Percentiles rank a stretch among this genome's conserved stretches.
Evolutionary conservation across 768 basidiomycete species (phyloP).

Genomic region (Termitomyces sp.): DNA sequence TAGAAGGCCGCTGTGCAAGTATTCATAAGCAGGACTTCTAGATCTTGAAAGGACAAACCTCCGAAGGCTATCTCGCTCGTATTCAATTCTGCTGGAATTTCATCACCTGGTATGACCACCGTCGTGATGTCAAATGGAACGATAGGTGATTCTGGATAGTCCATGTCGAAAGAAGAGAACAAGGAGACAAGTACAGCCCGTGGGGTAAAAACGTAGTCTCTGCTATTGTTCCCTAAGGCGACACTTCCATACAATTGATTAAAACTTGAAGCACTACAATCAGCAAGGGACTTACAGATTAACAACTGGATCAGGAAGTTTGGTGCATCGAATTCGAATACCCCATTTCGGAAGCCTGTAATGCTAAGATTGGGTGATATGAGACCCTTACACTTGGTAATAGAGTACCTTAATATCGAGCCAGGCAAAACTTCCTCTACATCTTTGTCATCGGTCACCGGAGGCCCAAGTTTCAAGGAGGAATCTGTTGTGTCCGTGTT

Average conservation of each 20-base stretch:
- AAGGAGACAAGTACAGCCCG: constrained; percentile 24
- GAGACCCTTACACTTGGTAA: background rate
- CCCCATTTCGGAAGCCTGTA: constrained; percentile 35
- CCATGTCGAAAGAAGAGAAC: constrained; percentile 26
- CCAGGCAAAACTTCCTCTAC: constrained; percentile 19
- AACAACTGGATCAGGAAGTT: constrained; percentile 20
- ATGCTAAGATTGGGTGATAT: background rate
- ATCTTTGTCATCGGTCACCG: background rate
- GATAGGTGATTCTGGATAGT: constrained; percentile 18
- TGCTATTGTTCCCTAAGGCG: constrained; percentile 13
- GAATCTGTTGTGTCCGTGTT: constrained; percentile 18
- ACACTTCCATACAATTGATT: constrained; percentile 12
- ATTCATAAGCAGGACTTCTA: background rate
- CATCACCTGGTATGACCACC: constrained; percentile 18
- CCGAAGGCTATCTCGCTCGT: constrained; percentile 17
- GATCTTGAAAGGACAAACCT: constrained; percentile 15
- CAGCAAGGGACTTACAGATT: constrained; percentile 24
- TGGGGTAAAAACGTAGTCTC: constrained; percentile 31
- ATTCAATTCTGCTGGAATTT: constrained; percentile 19
- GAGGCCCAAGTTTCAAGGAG: constrained; percentile 7
- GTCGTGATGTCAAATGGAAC: constrained; percentile 17
- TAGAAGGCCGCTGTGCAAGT: constrained; percentile 22
- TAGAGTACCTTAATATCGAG: constrained; percentile 20
- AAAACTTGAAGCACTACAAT: background rate
- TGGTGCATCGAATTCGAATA: constrained; percentile 29